phyloP scores from a whole-genome alignment of 192 early-diverging fungal genomes.

The Backusella parvicylindrica region DNA sequence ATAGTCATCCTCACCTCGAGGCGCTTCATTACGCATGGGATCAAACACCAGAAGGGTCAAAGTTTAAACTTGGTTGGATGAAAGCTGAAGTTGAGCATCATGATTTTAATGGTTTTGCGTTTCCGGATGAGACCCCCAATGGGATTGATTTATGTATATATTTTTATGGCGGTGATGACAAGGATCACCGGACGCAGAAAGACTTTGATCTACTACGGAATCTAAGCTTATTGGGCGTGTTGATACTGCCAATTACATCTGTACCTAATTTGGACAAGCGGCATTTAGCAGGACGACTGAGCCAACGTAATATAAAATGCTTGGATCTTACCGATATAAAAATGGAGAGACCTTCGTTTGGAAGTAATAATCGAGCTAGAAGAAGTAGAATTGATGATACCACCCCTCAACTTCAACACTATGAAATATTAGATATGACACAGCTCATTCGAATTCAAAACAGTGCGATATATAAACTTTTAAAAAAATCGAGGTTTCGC shows the following conservation, averaged over 20 bases:
- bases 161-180: conserved; percentile 27
- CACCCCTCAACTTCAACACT: background rate
- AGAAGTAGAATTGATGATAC: background rate
- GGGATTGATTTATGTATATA: conserved; percentile 37
- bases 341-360: conserved; percentile 21
- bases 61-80: background rate
- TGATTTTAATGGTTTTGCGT: conserved; percentile 24
- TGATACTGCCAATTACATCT: conserved; percentile 6
- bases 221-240: conserved; percentile 8
- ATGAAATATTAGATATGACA: conserved; percentile 18
- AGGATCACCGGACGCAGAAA: conserved; percentile 9
- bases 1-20: background rate
- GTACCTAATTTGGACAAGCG: background rate
- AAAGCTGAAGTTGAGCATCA: background rate
- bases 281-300: conserved; percentile 7
- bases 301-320: conserved; percentile 10
- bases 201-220: conserved; percentile 18
- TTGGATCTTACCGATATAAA: conserved; percentile 12
- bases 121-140: conserved; percentile 29
- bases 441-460: conserved; percentile 13
- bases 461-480: conserved; percentile 6
- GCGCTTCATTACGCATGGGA: background rate
- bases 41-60: background rate
- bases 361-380: background rate
- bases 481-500: conserved; percentile 14